phyloP scores from a whole-genome alignment of 805 yeast species.

The Hanseniaspora mollemarum region DNA sequence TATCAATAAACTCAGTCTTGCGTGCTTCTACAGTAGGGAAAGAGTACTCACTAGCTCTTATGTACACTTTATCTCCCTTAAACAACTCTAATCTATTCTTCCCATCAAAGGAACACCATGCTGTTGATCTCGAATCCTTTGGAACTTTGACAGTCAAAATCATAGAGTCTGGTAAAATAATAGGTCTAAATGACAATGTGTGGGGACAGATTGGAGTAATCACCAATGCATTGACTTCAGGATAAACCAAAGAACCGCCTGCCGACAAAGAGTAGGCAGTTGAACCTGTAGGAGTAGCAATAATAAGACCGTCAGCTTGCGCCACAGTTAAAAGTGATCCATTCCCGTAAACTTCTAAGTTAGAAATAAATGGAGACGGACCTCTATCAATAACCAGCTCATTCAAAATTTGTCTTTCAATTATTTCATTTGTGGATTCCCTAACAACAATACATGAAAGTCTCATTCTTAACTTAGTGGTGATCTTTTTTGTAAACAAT shows the following conservation, averaged over 20 bases:
- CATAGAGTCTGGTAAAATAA: slow-evolving; percentile 89
- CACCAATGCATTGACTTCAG: slow-evolving; percentile 82
- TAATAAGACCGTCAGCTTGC: slow-evolving; percentile 85
- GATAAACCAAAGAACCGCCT: slow-evolving; percentile 90
- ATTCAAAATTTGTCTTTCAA: slow-evolving; percentile 65
- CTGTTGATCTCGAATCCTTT: slow-evolving; percentile 67
- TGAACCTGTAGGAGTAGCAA: slow-evolving; percentile 93
- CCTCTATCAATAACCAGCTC: slow-evolving; percentile 90
- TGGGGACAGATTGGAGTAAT: slow-evolving; percentile 97
- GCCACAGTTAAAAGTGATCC: slow-evolving; percentile 74
- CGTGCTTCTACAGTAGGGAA: slow-evolving; percentile 83
- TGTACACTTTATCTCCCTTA: slow-evolving; percentile 74
- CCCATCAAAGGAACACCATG: slow-evolving; percentile 97
- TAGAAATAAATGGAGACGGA: slow-evolving; percentile 83
- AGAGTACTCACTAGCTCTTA: slow-evolving; percentile 79
- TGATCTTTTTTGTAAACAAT: slow-evolving; percentile 60
- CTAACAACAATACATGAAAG: slow-evolving; percentile 66
- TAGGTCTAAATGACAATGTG: slow-evolving; percentile 84
- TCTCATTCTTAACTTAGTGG: slow-evolving; percentile 73
- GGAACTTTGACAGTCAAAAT: slow-evolving; percentile 73
- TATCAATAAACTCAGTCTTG: slow-evolving; percentile 66
- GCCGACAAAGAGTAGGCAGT: slow-evolving; percentile 93
- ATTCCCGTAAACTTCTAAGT: slow-evolving; percentile 81
- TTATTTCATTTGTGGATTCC: slow-evolving; percentile 21
- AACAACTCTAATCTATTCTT: slow-evolving; percentile 68